These are phyloP conservation scores for Mortierella sp. DNA, from an alignment of 371 early-diverging fungal genomes.

Conservation along the genomic window DNA sequence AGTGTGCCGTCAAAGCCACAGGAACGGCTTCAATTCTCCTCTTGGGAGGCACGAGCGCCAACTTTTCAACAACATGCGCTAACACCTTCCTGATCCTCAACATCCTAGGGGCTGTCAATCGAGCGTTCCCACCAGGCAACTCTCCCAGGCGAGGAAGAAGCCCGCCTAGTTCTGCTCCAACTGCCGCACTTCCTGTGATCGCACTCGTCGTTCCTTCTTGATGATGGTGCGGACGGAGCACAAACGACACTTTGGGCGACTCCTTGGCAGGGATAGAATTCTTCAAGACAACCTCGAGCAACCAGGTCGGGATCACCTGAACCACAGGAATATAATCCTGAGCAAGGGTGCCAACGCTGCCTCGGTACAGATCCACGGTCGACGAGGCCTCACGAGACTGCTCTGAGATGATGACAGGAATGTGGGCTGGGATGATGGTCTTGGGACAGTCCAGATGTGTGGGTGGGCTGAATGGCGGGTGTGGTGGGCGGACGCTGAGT, in stretches of 20 bases:
- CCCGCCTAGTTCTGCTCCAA: conserved; percentile 30
- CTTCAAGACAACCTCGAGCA: conserved; percentile 61
- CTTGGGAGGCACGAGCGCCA: conserved; percentile 62
- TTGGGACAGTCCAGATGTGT: conserved; percentile 70
- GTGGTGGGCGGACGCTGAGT: conserved; percentile 39
- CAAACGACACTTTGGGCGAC: conserved; percentile 86
- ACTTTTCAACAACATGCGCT: conserved; percentile 85
- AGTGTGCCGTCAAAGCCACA: conserved; percentile 8
- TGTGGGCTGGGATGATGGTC: conserved; percentile 73
- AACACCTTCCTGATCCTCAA: conserved; percentile 88
- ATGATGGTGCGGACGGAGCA: conserved; percentile 75
- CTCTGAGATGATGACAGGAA: conserved; percentile 82
- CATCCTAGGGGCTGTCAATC: conserved; percentile 89
- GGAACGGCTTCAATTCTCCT: conserved; percentile 46
- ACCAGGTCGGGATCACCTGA: conserved; percentile 65
- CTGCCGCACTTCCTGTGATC: background rate
- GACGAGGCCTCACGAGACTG: conserved; percentile 86
- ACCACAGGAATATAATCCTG: conserved; percentile 61
- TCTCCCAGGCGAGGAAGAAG: conserved; percentile 33
- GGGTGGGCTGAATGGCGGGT: conserved; percentile 63
- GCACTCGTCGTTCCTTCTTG: conserved; percentile 49
- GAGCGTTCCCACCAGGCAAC: conserved; percentile 68
- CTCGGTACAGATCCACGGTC: conserved; percentile 81
- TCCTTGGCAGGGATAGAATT: conserved; percentile 80
- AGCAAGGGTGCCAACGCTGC: conserved; percentile 72